phyloP scores from a whole-genome alignment of 108 stramenopile species.

The Cyclotella distinguenda region DNA sequence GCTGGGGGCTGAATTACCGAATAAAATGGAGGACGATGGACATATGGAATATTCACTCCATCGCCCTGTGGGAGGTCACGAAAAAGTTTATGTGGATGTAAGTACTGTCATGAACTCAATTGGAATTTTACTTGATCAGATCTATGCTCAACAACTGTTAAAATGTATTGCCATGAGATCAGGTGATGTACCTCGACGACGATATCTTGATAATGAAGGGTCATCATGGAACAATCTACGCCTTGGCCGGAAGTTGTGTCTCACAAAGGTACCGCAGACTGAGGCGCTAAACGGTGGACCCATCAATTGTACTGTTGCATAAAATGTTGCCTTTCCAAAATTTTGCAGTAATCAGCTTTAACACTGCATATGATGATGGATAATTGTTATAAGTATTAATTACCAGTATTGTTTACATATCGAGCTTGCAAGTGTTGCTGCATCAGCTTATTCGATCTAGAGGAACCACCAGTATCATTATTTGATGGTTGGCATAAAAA shows the following conservation, averaged over 20 bases:
- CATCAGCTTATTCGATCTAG: no score
- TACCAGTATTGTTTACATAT: no score
- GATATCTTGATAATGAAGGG: constrained; percentile 65
- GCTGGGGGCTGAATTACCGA: constrained; percentile 65
- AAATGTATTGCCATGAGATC: not conserved
- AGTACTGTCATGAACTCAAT: not conserved
- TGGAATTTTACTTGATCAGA: not conserved
- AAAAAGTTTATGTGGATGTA: constrained; percentile 70
- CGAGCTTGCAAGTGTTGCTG: no score
- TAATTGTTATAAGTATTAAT: no score
- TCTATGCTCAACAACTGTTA: no score
- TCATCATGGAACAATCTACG: constrained; percentile 70
- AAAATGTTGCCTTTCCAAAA: not conserved
- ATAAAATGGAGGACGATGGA: constrained; percentile 63
- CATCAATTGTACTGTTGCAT: not conserved
- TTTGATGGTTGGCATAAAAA: not conserved
- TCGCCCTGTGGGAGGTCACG: constrained; percentile 75
- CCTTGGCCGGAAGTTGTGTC: constrained; percentile 54
- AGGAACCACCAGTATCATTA: no score
- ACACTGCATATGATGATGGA: not conserved
- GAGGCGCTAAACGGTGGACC: not conserved
- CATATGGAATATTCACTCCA: constrained; percentile 64
- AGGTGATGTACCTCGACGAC: constrained; percentile 65
- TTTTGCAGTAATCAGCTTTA: not conserved
- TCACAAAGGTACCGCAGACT: constrained; percentile 32